Evolutionary conservation across 805 yeast species (phyloP), one percentile per base, ranked within the genome.

Genomic region (Sugiyamaella valdiviana): DNA sequence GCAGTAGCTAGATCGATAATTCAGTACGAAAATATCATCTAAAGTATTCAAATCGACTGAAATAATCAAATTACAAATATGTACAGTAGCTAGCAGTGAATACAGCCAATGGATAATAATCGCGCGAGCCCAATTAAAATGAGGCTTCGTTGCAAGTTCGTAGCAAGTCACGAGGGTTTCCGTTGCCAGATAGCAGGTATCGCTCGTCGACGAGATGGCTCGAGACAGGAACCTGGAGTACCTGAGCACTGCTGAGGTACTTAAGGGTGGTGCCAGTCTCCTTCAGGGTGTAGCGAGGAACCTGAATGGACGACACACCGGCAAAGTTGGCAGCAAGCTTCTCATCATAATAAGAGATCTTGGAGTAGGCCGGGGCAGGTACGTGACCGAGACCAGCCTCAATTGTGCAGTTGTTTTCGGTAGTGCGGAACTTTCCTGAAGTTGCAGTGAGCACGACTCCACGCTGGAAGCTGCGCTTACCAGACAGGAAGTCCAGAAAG

Each of bases 361-460:
- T 72, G 36, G 77, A 68, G 63, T 85, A 88, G 6, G 82, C 79
- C 58, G 80, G 79, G 36, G 76, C 75, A 26, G 67, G 65, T 45
- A 74, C 66, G 5, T 48, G 32, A 1, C 80, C 80, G 35, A 85
- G 65, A 0, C 82, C 86, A 2, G 79, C 79, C 7, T 75, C 68
- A 48, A 85, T 68, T 2, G 95, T 84, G 46, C 72, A 67, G 50
- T 74, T 71, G 15, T 74, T 71, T n/a, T 26, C 32, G 32, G 32
- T 26, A 5, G 45, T 15, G 43, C 69, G 69, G 61, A 76, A 77
- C 37, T 67, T 72, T n/a, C 78, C 77, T 17, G 83, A 74, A 36
- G 81, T 80, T 14, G 93, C 76, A 41, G 82, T 62, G 16, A 87
- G 61, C 5, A 86, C 75, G 35, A 82, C 84, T 57, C 95, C 91